Conservation (phyloP, 2,329 filamentous ascomycete genomes). For the Aspergillus pseudoglaucus region DNA sequence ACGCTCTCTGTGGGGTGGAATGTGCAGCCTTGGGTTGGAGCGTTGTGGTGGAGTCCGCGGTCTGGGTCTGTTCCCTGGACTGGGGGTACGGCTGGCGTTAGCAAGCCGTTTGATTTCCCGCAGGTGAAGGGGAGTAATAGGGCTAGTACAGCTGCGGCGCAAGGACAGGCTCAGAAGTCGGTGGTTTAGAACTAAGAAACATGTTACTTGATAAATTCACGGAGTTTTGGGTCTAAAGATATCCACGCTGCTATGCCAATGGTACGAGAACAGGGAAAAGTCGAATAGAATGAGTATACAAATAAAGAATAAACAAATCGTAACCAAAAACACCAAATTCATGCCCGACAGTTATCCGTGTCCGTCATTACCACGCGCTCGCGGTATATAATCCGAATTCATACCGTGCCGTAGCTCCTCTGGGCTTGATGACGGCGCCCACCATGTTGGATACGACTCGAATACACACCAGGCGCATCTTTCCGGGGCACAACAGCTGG, state of each 20-base stretch:
- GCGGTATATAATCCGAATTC: not conserved
- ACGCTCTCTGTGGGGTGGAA: conserved; percentile 85
- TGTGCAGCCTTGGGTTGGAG: conserved; percentile 92
- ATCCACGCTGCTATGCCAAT: not conserved
- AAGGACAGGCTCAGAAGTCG: conserved; percentile 1
- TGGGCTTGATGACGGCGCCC: conserved; percentile 13
- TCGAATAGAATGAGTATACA: not conserved
- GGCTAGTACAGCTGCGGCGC: conserved; percentile 7
- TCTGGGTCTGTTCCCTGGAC: conserved; percentile 46
- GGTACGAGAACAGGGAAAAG: not conserved
- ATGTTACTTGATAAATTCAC: not conserved
- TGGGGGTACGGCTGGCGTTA: conserved; percentile 45
- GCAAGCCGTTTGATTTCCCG: conserved; percentile 51
- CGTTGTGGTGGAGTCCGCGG: conserved; percentile 70
- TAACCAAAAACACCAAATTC: not conserved
- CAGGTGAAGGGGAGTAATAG: conserved; percentile 44
- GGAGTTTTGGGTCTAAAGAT: not conserved
- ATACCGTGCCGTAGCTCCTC: conserved; percentile 21
- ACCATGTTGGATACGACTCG: conserved; percentile 34
- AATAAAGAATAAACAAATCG: not conserved
- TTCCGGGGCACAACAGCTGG: conserved; percentile 12
- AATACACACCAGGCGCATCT: conserved; percentile 34
- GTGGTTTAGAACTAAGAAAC: not conserved
- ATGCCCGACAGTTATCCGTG: not conserved
- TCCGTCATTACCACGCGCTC: not conserved